Evolutionary conservation across 352 stramenopile genomes (phyloP).

Genomic region (Phytophthora europaea): DNA sequence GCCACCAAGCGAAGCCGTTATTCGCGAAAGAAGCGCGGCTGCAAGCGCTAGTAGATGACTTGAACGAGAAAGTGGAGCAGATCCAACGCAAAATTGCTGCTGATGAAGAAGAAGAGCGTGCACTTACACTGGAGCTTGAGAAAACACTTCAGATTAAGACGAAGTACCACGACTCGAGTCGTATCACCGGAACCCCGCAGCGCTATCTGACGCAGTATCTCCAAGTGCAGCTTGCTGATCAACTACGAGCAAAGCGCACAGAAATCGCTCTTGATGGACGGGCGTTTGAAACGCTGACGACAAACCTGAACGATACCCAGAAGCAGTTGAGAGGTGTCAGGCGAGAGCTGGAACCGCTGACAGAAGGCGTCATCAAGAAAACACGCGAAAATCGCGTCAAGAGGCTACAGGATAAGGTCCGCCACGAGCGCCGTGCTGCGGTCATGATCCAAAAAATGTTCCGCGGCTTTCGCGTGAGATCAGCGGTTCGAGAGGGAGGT

Average conservation of each 20-base stretch:
- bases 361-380: slow-evolving; percentile 81
- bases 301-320: slow-evolving; percentile 67
- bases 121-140: slow-evolving; percentile 75
- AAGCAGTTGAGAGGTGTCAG: slow-evolving; percentile 75
- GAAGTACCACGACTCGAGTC: slow-evolving; percentile 88
- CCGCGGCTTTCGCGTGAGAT: slow-evolving; percentile 76
- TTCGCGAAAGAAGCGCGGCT: slow-evolving; percentile 68
- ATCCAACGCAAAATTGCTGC: slow-evolving; percentile 46
- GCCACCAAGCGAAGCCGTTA: slow-evolving; percentile 78
- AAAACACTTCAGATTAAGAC: slow-evolving; percentile 89
- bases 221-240: slow-evolving; percentile 90
- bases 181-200: slow-evolving; percentile 90
- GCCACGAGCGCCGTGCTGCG: slow-evolving; percentile 65
- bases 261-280: slow-evolving; percentile 66
- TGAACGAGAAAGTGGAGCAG: slow-evolving; percentile 59
- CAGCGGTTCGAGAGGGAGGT: slow-evolving; percentile 69
- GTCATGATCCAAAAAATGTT: slow-evolving; percentile 87
- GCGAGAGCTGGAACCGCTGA: slow-evolving; percentile 90
- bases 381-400: slow-evolving; percentile 74
- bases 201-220: slow-evolving; percentile 95
- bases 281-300: slow-evolving; percentile 66
- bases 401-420: slow-evolving; percentile 80
- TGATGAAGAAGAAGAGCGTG: slow-evolving; percentile 66
- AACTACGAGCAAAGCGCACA: slow-evolving; percentile 78
- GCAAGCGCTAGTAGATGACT: slow-evolving; percentile 49